Evolutionary conservation across 225 moss, liverwort and hornwort species (phyloP).

Genomic region (Lunularia cruciata): DNA sequence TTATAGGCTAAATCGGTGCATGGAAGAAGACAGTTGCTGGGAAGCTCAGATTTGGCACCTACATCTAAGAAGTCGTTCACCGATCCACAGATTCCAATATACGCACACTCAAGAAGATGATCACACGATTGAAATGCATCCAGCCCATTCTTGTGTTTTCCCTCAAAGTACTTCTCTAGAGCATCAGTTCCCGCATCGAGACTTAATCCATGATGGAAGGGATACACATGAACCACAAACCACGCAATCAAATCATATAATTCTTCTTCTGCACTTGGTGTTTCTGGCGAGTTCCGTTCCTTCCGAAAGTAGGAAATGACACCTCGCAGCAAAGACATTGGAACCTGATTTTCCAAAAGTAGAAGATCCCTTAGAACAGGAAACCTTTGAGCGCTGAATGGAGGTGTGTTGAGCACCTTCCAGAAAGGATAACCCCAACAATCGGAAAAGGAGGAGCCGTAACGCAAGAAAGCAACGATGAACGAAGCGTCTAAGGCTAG

Average conservation of each 20-base stretch:
- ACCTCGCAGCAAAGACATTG: not conserved
- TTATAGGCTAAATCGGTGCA: no score
- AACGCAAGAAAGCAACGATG: not conserved
- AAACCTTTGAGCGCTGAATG: not conserved
- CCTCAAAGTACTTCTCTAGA: not conserved
- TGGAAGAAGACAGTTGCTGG: not conserved
- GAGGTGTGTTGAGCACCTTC: not conserved
- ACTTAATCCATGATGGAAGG: slow-evolving; percentile 12
- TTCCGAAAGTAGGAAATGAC: not conserved
- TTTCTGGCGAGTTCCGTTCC: no score
- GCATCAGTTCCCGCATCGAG: not conserved
- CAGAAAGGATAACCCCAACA: not conserved
- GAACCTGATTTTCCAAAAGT: not conserved
- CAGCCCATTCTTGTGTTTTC: not conserved
- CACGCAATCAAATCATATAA: slow-evolving; percentile 1
- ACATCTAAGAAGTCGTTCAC: not conserved
- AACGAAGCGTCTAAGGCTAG: not conserved
- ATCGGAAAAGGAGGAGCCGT: not conserved
- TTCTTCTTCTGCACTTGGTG: not conserved
- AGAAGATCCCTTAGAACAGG: not conserved
- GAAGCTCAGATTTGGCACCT: not conserved
- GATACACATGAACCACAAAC: slow-evolving; percentile 1
- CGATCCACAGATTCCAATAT: slow-evolving; percentile 3
- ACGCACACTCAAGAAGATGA: not conserved
- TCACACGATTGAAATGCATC: not conserved